Base-by-base conservation (phyloP, 495 filamentous ascomycete species). In the Trypethelium eluteriae region DNA sequence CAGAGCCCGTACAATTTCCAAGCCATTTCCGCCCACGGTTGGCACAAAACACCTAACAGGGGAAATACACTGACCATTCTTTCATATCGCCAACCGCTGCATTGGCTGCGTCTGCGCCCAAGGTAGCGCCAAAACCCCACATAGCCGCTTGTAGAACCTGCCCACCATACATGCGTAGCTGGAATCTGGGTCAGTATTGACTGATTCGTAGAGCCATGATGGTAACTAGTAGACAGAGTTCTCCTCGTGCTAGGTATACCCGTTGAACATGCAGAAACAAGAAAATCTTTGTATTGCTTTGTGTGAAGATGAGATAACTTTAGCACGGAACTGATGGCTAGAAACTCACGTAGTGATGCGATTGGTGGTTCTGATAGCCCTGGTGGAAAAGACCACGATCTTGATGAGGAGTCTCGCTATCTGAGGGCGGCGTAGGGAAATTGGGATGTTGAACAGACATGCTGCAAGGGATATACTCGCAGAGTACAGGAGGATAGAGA, bases 101-200 rank as follows among this genome's bases (percentile, higher is more conserved):
- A 59, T 68, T 64, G 10, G 67, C 67, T 35, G 63, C 67, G 18
- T 68, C 62, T 39, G 67, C 67, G 3, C 67, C 67, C 39, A 68
- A 18, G 32, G 67, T 65, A 14, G 62, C 46, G 11, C 67, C 67
- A 39, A 68, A 68, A 14, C 67, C 67, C 46, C 34, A 65, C 67
- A 65, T 65, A 9, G 67, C 67, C 32, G 67, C 67, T 18, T 64
- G 18, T 3, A 65, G n/a, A 34, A 63, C 63, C 50, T 68, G 62
- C 1, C 67, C 67, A 25, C 67, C 67, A 39, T 68, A 68, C 67
- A 68, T 68, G 12, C 67, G 41, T 7, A 44, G 7, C 41, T 44
- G 14, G 6, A 44, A 7, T 44, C 14, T 14, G 14, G 14, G 41
- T 44, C 41, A 44, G 41, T 44, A 7, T 44, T 44, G 14, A 7